Percentiles rank a stretch among this genome's conserved stretches.
Conservation (phyloP, 169 alveolate genomes). For the Plasmodium inui region DNA sequence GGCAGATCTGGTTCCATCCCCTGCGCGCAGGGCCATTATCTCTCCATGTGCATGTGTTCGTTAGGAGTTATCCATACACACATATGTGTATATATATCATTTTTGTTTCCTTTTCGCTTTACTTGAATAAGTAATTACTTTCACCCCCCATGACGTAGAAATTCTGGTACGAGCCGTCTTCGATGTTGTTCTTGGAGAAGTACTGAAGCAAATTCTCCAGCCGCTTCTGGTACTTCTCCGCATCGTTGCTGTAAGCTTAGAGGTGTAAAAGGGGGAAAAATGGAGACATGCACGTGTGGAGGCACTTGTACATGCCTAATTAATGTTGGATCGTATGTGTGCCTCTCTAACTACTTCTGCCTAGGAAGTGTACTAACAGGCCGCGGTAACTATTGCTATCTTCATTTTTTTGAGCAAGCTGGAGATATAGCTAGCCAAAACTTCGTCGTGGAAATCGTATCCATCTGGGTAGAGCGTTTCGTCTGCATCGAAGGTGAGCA, state of each 20-base stretch:
- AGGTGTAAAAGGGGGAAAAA: background rate
- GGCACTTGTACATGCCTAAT: background rate
- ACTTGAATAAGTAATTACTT: constrained; percentile 69
- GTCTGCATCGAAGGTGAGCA: constrained; percentile 79
- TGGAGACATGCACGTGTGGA: background rate
- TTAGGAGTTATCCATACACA: background rate
- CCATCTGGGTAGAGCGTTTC: constrained; percentile 80
- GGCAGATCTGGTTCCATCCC: background rate
- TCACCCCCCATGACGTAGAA: constrained; percentile 78
- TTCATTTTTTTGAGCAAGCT: constrained; percentile 56
- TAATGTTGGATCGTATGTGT: background rate
- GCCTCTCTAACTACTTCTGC: background rate
- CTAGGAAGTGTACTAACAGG: constrained; percentile 33
- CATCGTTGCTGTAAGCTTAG: constrained; percentile 77
- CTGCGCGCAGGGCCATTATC: background rate
- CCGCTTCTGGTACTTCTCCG: constrained; percentile 59
- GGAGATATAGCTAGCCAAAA: constrained; percentile 53
- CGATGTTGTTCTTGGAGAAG: constrained; percentile 30
- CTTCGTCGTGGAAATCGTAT: constrained; percentile 58
- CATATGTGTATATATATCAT: background rate
- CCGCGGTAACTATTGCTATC: constrained; percentile 81
- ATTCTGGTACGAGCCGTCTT: constrained; percentile 33
- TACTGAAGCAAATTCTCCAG: constrained; percentile 47
- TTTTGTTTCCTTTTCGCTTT: constrained; percentile 11
- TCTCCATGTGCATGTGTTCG: background rate